A percentile compares a stretch with the other conserved stretches of the same genome.
phyloP scores from a whole-genome alignment of 1,139 yeast species.

The Suhomyces ambrosiae region DNA sequence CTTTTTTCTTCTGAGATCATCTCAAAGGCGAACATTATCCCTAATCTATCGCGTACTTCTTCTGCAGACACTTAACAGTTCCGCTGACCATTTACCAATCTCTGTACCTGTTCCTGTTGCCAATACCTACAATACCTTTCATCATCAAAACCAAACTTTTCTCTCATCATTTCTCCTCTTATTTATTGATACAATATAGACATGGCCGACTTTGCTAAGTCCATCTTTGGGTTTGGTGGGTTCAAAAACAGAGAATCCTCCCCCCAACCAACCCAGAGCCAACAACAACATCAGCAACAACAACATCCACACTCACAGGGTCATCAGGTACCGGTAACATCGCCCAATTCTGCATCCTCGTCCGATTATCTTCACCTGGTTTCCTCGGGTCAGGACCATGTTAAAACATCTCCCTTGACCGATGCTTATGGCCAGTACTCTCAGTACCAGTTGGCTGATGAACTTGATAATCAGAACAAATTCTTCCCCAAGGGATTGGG shows the following conservation, averaged over 20 bases:
- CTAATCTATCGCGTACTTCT: slow-evolving; percentile 7
- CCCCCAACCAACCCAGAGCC: slow-evolving; percentile 16
- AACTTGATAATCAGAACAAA: slow-evolving; percentile 22
- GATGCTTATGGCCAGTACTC: slow-evolving; percentile 6
- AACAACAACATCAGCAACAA: slow-evolving; percentile 1
- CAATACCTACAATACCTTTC: no score
- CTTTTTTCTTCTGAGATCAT: slow-evolving; percentile 11
- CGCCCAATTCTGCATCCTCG: slow-evolving; percentile 6
- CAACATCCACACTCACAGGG: background rate
- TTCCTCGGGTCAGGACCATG: background rate
- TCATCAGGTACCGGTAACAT: slow-evolving; percentile 1
- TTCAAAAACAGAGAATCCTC: slow-evolving; percentile 31
- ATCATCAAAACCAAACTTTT: no score
- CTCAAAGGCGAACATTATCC: slow-evolving; percentile 11
- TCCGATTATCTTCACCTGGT: slow-evolving; percentile 1
- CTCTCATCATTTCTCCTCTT: background rate
- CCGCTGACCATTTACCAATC: no score
- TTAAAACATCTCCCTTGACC: slow-evolving; percentile 3
- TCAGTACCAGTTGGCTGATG: slow-evolving; percentile 10
- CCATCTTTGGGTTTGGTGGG: slow-evolving; percentile 59
- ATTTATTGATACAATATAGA: slow-evolving; percentile 2
- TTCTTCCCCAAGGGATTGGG: slow-evolving; percentile 42
- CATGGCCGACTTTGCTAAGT: slow-evolving; percentile 68
- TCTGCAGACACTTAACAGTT: no score
- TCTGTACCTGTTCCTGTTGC: no score